These are phyloP conservation scores for Coniophora puteana DNA, from an alignment of 1,284 basidiomycete genomes.

Conservation along the genomic window DNA sequence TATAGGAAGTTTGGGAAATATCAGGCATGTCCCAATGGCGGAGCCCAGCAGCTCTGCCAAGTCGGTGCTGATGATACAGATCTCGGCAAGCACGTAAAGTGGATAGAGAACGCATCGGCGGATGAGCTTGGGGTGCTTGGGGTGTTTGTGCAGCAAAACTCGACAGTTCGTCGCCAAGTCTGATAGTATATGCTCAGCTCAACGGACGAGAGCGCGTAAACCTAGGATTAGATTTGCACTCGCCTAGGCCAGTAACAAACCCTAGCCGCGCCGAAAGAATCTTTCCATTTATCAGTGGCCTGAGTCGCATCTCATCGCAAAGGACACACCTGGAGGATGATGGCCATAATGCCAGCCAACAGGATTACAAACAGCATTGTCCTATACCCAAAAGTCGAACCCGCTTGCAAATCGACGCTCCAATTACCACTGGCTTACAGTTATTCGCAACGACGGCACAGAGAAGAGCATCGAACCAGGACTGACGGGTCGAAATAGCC, in stretches of 20 bases:
- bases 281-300: conserved; percentile 1
- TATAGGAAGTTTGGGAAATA: conserved; percentile 78
- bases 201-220: background rate
- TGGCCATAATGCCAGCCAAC: conserved; percentile 80
- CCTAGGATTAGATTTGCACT: too few relatives aligned
- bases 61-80: conserved; percentile 82
- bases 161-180: conserved; percentile 76
- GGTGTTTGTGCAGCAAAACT: conserved; percentile 63
- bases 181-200: conserved; percentile 20
- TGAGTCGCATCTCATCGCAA: conserved; percentile 1
- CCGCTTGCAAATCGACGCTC: conserved; percentile 74
- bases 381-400: conserved; percentile 77
- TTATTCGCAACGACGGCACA: background rate
- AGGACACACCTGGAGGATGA: conserved; percentile 63
- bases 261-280: conserved; percentile 44
- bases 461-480: conserved; percentile 1
- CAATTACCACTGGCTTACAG: conserved; percentile 56
- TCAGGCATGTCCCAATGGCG: conserved; percentile 61
- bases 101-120: conserved; percentile 72
- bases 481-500: conserved; percentile 66
- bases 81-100: conserved; percentile 65
- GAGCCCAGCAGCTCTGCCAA: conserved; percentile 76
- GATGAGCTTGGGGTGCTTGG: conserved; percentile 55
- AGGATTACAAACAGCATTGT: conserved; percentile 81
- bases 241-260: conserved; percentile 69